A percentile compares a stretch with the other conserved stretches of the same genome.
Evolutionary conservation across 345 rosid species (phyloP).

Genomic region (Syzygium aromaticum): DNA sequence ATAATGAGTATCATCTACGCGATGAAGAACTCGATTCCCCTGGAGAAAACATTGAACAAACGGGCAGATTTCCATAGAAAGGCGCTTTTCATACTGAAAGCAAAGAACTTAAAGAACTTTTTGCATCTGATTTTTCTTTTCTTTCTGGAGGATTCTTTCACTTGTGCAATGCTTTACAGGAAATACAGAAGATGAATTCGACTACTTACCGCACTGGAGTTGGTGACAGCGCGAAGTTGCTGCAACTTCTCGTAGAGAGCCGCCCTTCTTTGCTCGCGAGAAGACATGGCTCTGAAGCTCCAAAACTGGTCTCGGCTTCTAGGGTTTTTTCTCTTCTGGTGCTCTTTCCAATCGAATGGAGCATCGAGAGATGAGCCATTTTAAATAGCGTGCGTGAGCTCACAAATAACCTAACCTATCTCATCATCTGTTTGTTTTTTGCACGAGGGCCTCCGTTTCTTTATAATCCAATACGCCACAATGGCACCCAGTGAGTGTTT

Average conservation of each 20-base stretch:
- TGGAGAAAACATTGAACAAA: background rate
- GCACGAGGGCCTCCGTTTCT: slow-evolving; percentile 6
- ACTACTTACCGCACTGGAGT: slow-evolving; percentile 38
- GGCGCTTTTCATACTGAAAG: background rate
- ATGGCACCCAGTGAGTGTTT: background rate
- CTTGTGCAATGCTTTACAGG: background rate
- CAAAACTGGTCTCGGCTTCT: background rate
- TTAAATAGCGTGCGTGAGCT: slow-evolving; percentile 1
- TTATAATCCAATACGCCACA: background rate
- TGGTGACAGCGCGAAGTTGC: slow-evolving; percentile 32
- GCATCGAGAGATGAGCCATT: background rate
- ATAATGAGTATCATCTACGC: background rate
- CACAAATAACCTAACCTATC: slow-evolving; percentile 4
- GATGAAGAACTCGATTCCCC: background rate
- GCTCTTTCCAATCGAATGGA: background rate
- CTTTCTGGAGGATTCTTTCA: background rate
- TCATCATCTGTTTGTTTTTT: slow-evolving; percentile 4
- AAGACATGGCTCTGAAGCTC: slow-evolving; percentile 11
- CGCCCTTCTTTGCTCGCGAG: slow-evolving; percentile 26
- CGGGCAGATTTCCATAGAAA: background rate
- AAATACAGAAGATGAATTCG: background rate
- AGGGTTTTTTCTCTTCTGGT: background rate
- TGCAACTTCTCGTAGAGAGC: slow-evolving; percentile 26
- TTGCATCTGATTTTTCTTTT: background rate
- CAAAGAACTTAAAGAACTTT: background rate